Evolutionary conservation across 2,329 filamentous ascomycete genomes (phyloP), one percentile per base, ranked within the genome.

Genomic region (Talaromyces sp.): DNA sequence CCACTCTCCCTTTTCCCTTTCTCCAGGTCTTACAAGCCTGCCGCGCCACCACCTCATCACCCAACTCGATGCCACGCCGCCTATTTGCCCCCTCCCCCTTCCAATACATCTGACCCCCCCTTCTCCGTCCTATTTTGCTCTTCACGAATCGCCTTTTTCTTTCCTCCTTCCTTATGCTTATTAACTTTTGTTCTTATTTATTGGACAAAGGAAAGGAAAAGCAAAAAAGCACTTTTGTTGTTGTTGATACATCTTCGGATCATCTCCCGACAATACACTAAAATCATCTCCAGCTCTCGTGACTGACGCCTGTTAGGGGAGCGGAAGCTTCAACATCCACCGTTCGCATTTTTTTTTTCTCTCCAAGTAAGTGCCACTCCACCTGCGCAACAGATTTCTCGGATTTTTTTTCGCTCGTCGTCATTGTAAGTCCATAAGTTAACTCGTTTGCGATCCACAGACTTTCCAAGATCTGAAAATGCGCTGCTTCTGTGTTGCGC

Each of bases 21-120:
- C 62, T 64, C 62, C 52, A 64, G 62, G 62, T 64, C 64, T 62
- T 22, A 58, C 60, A 65, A 66, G 31, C 64, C 58, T 37, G 52
- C 64, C 43, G 50, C 64, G 59, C 64, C 64, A 62, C 64, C 63
- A 50, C 50, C 60, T 64, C 58, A 56, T 61, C 62, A 65, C 60
- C 66, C 49, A 63, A 65, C 62, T 66, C 37, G 31, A 67, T 65
- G 66, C 61, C 63, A 62, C 60, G 45, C 58, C 68, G 65, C 66
- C 65, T 27, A 56, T 59, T 62, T 58, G 41, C 39, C 60, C 69
- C 70, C 68, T 49, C 64, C 50, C 66, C 60, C 65, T 62, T 43
- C 57, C 65, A 63, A 60, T 43, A 19, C 64, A 39, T 60, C 56
- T 45, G 56, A 43, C 54, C 64, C 67, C 22, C 22, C 63, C 47